A percentile compares a stretch with the other conserved stretches of the same genome.
Evolutionary conservation across 169 alveolate genomes (phyloP).

Genomic region (Miamiensis avidus): DNA sequence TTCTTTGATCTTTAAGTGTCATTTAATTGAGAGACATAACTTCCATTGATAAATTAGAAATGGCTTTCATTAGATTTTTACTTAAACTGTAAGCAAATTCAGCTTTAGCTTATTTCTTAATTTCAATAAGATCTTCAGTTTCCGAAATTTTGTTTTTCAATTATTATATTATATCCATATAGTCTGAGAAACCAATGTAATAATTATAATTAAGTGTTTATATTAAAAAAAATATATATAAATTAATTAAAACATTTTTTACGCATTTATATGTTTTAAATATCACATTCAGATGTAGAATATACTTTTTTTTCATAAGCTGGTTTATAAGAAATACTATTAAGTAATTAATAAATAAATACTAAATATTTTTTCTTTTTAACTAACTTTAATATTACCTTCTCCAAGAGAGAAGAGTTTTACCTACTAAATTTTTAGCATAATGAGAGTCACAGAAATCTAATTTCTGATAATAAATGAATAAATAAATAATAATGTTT

Average conservation of each 20-base stretch:
- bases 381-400: too few species aligned
- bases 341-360: too few species aligned
- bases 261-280: not conserved
- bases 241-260: too few species aligned
- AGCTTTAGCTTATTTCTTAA: slow-evolving; percentile 35
- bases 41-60: slow-evolving; percentile 35
- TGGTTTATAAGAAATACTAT: not conserved
- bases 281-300: not conserved
- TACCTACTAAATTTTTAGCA: too few species aligned
- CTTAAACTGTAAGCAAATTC: slow-evolving; percentile 32
- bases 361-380: too few species aligned
- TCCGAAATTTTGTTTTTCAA: slow-evolving; percentile 24
- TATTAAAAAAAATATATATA: too few species aligned
- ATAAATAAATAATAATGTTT: too few species aligned
- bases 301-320: not conserved
- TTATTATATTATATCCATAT: slow-evolving; percentile 18
- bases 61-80: slow-evolving; percentile 24
- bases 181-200: slow-evolving; percentile 6
- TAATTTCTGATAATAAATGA: not conserved
- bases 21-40: slow-evolving; percentile 32
- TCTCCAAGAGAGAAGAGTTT: not conserved
- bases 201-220: too few species aligned
- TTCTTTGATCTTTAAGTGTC: slow-evolving; percentile 22
- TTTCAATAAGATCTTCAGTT: slow-evolving; percentile 30
- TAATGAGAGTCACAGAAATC: not conserved